Evolutionary conservation across 83 land plant genomes (phyloP), one percentile per base, ranked within the genome.

Genomic region (Picea engelmannii): DNA sequence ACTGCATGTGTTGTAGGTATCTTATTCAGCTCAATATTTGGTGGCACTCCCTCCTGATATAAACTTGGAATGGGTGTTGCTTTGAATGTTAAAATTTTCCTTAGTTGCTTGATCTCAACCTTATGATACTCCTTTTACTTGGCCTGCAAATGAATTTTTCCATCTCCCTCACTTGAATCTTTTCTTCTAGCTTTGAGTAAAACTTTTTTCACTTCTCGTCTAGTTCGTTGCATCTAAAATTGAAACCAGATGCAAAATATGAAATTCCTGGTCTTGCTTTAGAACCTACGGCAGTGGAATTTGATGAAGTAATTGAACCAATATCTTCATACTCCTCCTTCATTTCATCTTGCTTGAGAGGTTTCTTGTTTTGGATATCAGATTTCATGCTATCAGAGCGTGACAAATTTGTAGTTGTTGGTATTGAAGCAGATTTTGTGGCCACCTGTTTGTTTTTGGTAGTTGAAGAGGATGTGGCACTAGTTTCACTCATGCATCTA

Each of bases 1-100:
- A 44, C 21, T 44, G 77, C 25, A 21, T 27, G 24, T 3, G 77
- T 74, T 44, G 77, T 44, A 10, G 77, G 77, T 78, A 87, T 87
- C 89, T 89, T 89, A 80, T 89, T 89, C 69, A 87, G 44, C 60
- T 89, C 91, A 44, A 76, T 78, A 70, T 89, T 89, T 24, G 89
- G 89, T 24, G 91, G 91, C 65, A 87, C 67, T n/a, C 85, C 89
- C 67, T 89, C 91, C 67, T 89, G 87, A 71, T 89, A 89, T 69
- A 89, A 89, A 71, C 82, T 89, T 62, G 91, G 91, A 87, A 89
- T 89, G 21, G 91, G 91, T 42, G 87, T 84, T 71, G 89, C 91
- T 85, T 89, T 87, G 78, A 89, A 89, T 55, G 78, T 82, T 80
- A 89, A 66, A 80, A 79, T 86, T 82, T 89, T 89, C 68, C 91